These are phyloP conservation scores for Posidonia oceanica DNA, from an alignment of 116 monocot genomes.

Conservation along the genomic window DNA sequence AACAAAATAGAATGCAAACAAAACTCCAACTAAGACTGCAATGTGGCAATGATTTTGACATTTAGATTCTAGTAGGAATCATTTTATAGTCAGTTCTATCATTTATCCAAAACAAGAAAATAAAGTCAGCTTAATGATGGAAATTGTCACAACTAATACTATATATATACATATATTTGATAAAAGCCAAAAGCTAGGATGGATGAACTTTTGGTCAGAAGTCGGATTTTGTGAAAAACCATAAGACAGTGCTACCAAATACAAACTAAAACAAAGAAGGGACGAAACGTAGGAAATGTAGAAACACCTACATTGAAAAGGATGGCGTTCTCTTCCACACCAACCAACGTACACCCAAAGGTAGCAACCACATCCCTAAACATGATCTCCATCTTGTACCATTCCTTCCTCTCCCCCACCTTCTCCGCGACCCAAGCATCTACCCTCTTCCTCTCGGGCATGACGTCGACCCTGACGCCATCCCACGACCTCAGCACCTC, in stretches of 20 bases:
- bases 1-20: no score
- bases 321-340: constrained; percentile 24
- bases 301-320: constrained; percentile 40
- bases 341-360: constrained; percentile 31
- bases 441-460: constrained; percentile 56
- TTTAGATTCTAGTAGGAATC: no score
- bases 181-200: not conserved
- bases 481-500: constrained; percentile 54
- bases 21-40: no score
- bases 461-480: constrained; percentile 40
- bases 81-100: no score
- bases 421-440: constrained; percentile 30
- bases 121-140: not conserved
- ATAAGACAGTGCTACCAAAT: not conserved
- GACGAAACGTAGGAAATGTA: not conserved
- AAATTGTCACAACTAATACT: not conserved
- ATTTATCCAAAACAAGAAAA: not conserved
- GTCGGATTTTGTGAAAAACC: not conserved
- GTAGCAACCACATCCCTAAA: constrained; percentile 37
- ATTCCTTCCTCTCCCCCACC: constrained; percentile 12
- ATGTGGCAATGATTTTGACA: no score
- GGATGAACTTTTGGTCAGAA: not conserved
- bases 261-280: not conserved
- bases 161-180: not conserved
- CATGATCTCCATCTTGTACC: constrained; percentile 56